Percentiles rank a stretch among this genome's conserved stretches.
phyloP scores from a whole-genome alignment of 805 yeast genomes.

The Metschnikowia anglica region DNA sequence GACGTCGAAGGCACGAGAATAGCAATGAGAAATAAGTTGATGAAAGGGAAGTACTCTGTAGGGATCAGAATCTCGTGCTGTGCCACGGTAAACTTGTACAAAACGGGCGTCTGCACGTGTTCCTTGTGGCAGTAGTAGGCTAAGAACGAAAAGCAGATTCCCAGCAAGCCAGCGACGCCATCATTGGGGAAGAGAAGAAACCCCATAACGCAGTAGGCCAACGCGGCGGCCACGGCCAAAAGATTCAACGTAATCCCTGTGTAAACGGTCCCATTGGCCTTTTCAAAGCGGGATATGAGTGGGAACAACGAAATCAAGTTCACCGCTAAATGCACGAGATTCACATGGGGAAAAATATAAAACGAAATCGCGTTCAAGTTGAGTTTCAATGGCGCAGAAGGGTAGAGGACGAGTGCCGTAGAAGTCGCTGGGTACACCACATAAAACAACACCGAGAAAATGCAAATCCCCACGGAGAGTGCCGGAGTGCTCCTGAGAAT shows the following conservation, averaged over 20 bases:
- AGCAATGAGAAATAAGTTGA: slow-evolving; percentile 46
- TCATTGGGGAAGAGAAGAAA: slow-evolving; percentile 49
- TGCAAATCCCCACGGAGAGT: slow-evolving; percentile 57
- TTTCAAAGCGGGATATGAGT: slow-evolving; percentile 66
- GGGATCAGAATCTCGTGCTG: slow-evolving; percentile 50
- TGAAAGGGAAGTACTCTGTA: slow-evolving; percentile 58
- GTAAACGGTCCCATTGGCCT: slow-evolving; percentile 75
- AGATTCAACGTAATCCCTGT: slow-evolving; percentile 79
- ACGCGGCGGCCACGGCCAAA: slow-evolving; percentile 66
- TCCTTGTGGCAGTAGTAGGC: slow-evolving; percentile 57
- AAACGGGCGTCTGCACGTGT: slow-evolving; percentile 39
- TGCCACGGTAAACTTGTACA: slow-evolving; percentile 29
- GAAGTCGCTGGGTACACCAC: slow-evolving; percentile 26
- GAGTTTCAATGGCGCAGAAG: slow-evolving; percentile 50
- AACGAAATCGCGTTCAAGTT: slow-evolving; percentile 58
- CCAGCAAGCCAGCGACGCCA: slow-evolving; percentile 67
- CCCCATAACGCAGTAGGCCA: slow-evolving; percentile 57
- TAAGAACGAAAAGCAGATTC: slow-evolving; percentile 67
- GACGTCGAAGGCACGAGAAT: slow-evolving; percentile 64
- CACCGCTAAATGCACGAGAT: slow-evolving; percentile 57
- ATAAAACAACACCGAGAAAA: slow-evolving; percentile 51
- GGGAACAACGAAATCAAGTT: slow-evolving; percentile 58
- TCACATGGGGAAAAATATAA: slow-evolving; percentile 70
- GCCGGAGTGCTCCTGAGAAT: slow-evolving; percentile 45
- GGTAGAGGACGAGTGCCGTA: slow-evolving; percentile 25